Percentiles rank a stretch among this genome's conserved stretches.
phyloP scores from a whole-genome alignment of 2,329 filamentous ascomycete species.

The Aspergillus terreus region DNA sequence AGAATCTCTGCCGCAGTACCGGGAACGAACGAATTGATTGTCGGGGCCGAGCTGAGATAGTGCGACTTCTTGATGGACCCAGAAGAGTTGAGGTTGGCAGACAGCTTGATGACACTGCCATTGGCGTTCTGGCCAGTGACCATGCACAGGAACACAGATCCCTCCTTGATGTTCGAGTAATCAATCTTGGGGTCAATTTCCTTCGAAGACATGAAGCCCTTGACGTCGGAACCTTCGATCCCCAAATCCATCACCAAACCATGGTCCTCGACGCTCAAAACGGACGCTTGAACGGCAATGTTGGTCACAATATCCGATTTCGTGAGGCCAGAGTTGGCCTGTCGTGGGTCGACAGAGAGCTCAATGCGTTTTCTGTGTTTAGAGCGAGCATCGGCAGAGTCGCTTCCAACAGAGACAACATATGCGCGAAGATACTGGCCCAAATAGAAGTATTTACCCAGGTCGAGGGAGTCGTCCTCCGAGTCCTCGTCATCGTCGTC shows the following conservation, averaged over 20 bases:
- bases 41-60: conserved; percentile 71
- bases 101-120: conserved; percentile 83
- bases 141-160: conserved; percentile 78
- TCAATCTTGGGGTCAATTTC: conserved; percentile 68
- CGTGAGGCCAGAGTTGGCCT: conserved; percentile 72
- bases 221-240: conserved; percentile 62
- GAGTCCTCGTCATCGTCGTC: conserved; percentile 54
- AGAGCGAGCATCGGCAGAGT: conserved; percentile 44
- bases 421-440: conserved; percentile 87
- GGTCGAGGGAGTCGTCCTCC: conserved; percentile 60
- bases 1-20: conserved; percentile 87
- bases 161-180: conserved; percentile 70
- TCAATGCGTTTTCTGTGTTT: conserved; percentile 80
- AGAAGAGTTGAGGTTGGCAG: conserved; percentile 66
- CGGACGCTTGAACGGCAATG: conserved; percentile 78
- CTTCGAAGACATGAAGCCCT: conserved; percentile 80
- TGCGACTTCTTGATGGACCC: conserved; percentile 64
- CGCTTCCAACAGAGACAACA: conserved; percentile 72
- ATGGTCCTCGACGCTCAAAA: conserved; percentile 91
- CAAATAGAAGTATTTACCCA: conserved; percentile 70
- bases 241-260: conserved; percentile 91
- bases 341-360: conserved; percentile 74
- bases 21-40: conserved; percentile 84
- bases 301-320: conserved; percentile 71
- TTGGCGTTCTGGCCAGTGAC: conserved; percentile 71